Evolutionary conservation across 768 basidiomycete genomes (phyloP), one percentile per base, ranked within the genome.

Genomic region (Pholiota microspora): DNA sequence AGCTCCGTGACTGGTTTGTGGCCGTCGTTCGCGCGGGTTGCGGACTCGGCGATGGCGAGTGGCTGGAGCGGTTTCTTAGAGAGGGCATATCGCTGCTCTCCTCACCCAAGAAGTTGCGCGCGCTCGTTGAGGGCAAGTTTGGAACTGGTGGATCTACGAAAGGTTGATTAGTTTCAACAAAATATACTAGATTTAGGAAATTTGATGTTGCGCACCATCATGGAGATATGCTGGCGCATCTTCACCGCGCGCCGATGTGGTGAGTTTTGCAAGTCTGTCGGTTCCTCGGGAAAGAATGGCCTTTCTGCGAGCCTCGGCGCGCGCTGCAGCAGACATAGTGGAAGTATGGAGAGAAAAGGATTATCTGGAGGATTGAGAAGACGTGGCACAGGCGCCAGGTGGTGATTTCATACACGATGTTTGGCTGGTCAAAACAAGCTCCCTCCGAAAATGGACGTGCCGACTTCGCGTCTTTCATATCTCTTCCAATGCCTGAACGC

Each of bases 191-290:
- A n/a, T 15, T 36, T 7, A 7, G 8, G 13, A 6, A 36, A 42
- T 18, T 18, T 24, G 4, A 12, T 46, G 29, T 34, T 25, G 67
- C 67, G 50, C 58, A 83, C 85, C 80, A 51, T 80, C 73, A 60
- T 77, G 78, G 49, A 78, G 66, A 62, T 79, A 85, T 9, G 75
- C 74, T 3, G 82, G 73, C 7, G 77, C 82, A 53, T 90, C 87
- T 47, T 88, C 88, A 18, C 90, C 80, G 31, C 87, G 80, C 10
- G 80, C 78, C 2, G 85, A 86, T 2, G 85, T 86, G 3, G 91
- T 90, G 40, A 93, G 79, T 63, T 85, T 91, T 27, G 88, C 85
- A 38, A 93, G 82, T 51, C 90, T 81, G 74, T 91, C 88, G 25
- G 74, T 75, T 12, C 88, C 84, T 50, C 88, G 77, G 58, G 76